These are phyloP conservation scores for Rhizopogon roseolus DNA, from an alignment of 768 basidiomycete species.

Conservation along the genomic window DNA sequence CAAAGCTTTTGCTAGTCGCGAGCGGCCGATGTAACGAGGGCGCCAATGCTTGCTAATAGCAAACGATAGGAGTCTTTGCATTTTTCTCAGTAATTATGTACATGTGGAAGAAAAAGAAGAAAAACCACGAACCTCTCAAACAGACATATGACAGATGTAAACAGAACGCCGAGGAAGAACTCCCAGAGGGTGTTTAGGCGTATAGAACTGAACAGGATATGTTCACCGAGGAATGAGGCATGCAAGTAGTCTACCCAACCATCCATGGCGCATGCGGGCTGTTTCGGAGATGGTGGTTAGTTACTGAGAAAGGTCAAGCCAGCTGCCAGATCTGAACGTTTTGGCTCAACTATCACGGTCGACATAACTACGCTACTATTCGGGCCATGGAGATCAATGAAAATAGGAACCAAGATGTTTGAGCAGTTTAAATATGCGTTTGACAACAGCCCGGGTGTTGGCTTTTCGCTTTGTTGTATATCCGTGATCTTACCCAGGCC, in stretches of 20 bases:
- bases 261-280: conserved; percentile 26
- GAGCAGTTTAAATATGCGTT: no score
- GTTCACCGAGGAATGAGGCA: conserved; percentile 37
- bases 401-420: no score
- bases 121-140: conserved; percentile 55
- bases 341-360: no score
- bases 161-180: conserved; percentile 41
- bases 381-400: no score
- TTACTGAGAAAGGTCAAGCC: no score
- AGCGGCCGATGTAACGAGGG: conserved; percentile 36
- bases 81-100: neutral
- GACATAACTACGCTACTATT: no score
- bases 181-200: conserved; percentile 43
- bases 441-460: no score
- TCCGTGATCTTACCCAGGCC: no score
- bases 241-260: conserved; percentile 47
- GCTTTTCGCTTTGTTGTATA: no score
- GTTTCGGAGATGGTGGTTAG: neutral
- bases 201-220: conserved; percentile 36
- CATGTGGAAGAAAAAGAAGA: conserved; percentile 1
- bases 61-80: conserved; percentile 45
- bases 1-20: conserved; percentile 40
- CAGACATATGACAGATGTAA: conserved; percentile 46
- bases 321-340: no score
- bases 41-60: conserved; percentile 43